These are phyloP conservation scores for Parascedosporium putredinis DNA, from an alignment of 2,329 filamentous ascomycete genomes.

Conservation along the genomic window DNA sequence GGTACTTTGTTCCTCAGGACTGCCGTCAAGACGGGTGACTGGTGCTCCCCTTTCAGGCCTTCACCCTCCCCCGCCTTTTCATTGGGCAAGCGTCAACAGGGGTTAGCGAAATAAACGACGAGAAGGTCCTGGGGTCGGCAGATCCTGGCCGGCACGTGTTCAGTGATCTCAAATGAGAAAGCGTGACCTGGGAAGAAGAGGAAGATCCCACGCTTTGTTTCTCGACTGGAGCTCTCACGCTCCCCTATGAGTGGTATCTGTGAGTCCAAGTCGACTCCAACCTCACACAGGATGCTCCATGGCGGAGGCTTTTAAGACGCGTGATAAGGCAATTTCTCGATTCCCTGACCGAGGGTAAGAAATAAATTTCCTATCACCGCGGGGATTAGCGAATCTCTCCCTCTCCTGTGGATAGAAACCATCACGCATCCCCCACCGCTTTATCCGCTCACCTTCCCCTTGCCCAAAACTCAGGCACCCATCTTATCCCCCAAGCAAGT, in stretches of 20 bases:
- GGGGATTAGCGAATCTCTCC: not conserved
- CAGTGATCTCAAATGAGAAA: not conserved
- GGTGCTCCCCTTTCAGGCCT: not conserved
- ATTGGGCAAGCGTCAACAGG: not conserved
- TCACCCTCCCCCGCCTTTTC: not conserved
- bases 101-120: not conserved
- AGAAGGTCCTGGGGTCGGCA: not conserved
- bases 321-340: no score
- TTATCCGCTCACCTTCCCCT: not conserved
- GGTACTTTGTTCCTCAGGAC: no score
- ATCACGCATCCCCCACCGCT: no score
- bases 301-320: no score
- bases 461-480: no score
- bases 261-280: no score
- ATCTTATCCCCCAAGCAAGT: no score
- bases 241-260: no score
- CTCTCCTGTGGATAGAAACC: not conserved
- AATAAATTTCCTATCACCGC: not conserved
- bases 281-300: no score
- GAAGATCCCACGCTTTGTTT: no score
- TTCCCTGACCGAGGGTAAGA: not conserved
- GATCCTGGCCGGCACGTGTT: not conserved
- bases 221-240: no score
- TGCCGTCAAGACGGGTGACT: not conserved
- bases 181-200: not conserved